phyloP scores from a whole-genome alignment of 192 early-diverging fungal species.

The Neocallimastix lanati region DNA sequence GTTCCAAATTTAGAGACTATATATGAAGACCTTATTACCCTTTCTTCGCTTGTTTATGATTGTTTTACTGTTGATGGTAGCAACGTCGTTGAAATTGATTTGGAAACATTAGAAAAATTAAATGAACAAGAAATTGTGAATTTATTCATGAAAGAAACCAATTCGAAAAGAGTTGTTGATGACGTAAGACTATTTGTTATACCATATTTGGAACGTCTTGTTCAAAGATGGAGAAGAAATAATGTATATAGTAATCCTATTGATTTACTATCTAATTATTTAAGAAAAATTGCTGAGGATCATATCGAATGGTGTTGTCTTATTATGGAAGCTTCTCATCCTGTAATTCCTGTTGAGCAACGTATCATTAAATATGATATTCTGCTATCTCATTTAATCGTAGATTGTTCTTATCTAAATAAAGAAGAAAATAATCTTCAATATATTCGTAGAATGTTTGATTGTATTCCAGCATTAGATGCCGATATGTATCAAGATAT shows the following conservation, averaged over 20 bases:
- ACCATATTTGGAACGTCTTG: slow-evolving; percentile 4
- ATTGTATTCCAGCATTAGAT: not conserved
- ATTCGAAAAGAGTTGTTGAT: not conserved
- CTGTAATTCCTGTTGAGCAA: not conserved
- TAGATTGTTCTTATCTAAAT: not conserved
- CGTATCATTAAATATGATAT: not conserved
- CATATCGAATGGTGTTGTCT: not conserved
- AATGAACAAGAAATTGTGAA: not conserved
- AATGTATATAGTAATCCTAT: not conserved
- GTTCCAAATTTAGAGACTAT: slow-evolving; percentile 26
- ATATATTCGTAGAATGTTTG: not conserved
- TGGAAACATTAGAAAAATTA: slow-evolving; percentile 15
- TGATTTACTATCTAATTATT: not conserved
- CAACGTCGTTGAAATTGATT: slow-evolving; percentile 3
- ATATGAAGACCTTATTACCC: slow-evolving; percentile 31
- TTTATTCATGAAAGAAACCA: not conserved
- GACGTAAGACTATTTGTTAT: not conserved
- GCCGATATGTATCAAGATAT: not conserved
- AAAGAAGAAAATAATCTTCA: not conserved
- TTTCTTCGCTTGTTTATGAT: slow-evolving; percentile 38
- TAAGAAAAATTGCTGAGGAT: not conserved
- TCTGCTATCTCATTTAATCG: not conserved
- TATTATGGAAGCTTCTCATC: not conserved
- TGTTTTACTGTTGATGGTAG: slow-evolving; percentile 15
- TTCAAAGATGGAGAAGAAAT: slow-evolving; percentile 13